Evolutionary conservation across 148 eudicot genomes (phyloP), one percentile per base, ranked within the genome.

Genomic region (Nepenthes mirabilis): DNA sequence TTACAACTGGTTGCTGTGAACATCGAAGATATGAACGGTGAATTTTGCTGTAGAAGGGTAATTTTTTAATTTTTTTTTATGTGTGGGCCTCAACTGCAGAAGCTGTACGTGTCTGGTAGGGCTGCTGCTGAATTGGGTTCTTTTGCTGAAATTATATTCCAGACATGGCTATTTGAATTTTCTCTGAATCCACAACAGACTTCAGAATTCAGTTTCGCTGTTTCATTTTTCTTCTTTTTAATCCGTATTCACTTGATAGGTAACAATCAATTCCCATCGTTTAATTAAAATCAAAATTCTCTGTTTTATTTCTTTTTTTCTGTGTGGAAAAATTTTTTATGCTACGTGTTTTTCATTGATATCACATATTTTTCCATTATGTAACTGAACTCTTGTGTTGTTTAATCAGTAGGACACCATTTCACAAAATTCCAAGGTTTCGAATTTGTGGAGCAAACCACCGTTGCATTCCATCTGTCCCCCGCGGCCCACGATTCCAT

Each of bases 331-430:
- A 3, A 3, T 0, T 40, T 3, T 8, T 23, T 23, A 23, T 23
- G 23, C 23, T 23, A 5, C 14, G 10, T n/a, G 6, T 6, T 5
- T 49, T 49, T 10, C 14, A 49, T 10, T 49, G n/a, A 49, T 10
- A 12, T 49, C n/a, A 49, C 3, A 49, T 49, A 40, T 49, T 49
- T 49, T 12, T 11, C 23, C n/a, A 5, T 10, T 6, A 2, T 49
- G 2, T 5, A 11, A 49, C 74, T 57, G 73, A 66, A 54, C 58
- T 78, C 23, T 72, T 80, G 69, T 69, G 69, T 70, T 74, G 71
- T 75, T 70, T 68, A 68, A 64, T 74, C 69, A 72, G 64, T 73
- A 76, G 83, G 83, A 74, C 77, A 66, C 64, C 80, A 72, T 58
- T 67, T 70, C 73, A 70, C 79, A 75, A 75, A 72, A 53, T 70